Evolutionary conservation across 805 yeast genomes (phyloP).

Genomic region (Candida alai): DNA sequence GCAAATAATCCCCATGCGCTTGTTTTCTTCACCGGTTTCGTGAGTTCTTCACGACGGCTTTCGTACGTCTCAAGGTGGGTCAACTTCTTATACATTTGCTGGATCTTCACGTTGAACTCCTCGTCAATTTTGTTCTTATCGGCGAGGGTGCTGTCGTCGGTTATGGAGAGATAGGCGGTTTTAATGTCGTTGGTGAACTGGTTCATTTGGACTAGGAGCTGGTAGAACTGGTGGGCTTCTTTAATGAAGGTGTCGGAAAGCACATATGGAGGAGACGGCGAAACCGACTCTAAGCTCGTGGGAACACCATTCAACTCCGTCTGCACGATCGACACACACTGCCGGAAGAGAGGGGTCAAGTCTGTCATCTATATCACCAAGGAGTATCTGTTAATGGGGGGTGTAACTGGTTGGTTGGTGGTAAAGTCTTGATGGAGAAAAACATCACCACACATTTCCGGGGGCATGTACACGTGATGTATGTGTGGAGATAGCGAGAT

Average conservation of each 20-base stretch:
- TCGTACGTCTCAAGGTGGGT: conserved; percentile 52
- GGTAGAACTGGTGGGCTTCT: conserved; percentile 37
- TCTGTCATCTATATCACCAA: conserved; percentile 40
- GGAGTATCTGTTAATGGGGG: not conserved
- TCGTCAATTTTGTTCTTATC: conserved; percentile 57
- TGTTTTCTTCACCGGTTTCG: conserved; percentile 10
- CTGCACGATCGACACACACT: conserved; percentile 44
- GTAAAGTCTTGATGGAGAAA: no score
- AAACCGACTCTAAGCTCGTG: conserved; percentile 3
- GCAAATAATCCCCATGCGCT: conserved; percentile 16
- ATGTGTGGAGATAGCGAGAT: not conserved
- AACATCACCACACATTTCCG: no score
- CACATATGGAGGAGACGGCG: conserved; percentile 7
- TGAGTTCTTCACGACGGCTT: conserved; percentile 32
- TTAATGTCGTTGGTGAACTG: conserved; percentile 26
- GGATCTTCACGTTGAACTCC: conserved; percentile 49
- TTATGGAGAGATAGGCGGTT: conserved; percentile 22
- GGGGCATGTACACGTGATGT: no score
- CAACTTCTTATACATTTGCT: conserved; percentile 48
- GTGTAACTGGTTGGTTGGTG: no score
- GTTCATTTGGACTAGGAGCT: conserved; percentile 26
- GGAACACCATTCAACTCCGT: conserved; percentile 27
- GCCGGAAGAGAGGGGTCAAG: conserved; percentile 44
- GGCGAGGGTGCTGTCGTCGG: conserved; percentile 26
- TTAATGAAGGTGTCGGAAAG: conserved; percentile 38